phyloP scores from a whole-genome alignment of 192 early-diverging fungal genomes.

The Coemansia reversa region DNA sequence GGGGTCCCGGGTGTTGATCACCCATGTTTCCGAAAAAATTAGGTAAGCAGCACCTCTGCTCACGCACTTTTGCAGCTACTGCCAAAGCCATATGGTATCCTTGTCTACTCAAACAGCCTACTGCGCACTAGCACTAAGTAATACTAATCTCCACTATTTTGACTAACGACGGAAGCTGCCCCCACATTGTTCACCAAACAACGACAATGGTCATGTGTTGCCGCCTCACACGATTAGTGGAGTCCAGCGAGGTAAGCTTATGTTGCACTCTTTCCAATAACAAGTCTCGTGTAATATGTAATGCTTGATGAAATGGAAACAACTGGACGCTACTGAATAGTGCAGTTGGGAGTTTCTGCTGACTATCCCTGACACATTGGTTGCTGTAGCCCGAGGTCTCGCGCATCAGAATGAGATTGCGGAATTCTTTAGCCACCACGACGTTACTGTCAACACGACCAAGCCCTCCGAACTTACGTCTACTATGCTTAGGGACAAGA shows the following conservation, averaged over 20 bases:
- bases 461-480: slow-evolving; percentile 46
- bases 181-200: background rate
- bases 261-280: background rate
- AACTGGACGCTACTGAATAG: background rate
- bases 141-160: background rate
- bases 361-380: background rate
- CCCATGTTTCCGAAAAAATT: slow-evolving; percentile 50
- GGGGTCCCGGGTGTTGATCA: slow-evolving; percentile 45
- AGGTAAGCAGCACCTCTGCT: slow-evolving; percentile 28
- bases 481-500: slow-evolving; percentile 42
- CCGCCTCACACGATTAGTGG: slow-evolving; percentile 19
- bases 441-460: slow-evolving; percentile 48
- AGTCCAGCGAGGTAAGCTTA: slow-evolving; percentile 31
- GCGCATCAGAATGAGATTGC: slow-evolving; percentile 46
- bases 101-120: background rate
- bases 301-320: slow-evolving; percentile 1
- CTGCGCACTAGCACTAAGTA: slow-evolving; percentile 5
- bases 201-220: too few relatives aligned
- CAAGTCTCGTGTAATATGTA: background rate
- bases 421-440: slow-evolving; percentile 42
- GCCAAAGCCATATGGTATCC: background rate
- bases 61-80: background rate
- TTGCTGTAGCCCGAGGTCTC: slow-evolving; percentile 44
- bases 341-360: background rate
- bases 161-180: background rate